These are phyloP conservation scores for Didymella glomerata DNA, from an alignment of 2,329 filamentous ascomycete genomes.

Conservation along the genomic window DNA sequence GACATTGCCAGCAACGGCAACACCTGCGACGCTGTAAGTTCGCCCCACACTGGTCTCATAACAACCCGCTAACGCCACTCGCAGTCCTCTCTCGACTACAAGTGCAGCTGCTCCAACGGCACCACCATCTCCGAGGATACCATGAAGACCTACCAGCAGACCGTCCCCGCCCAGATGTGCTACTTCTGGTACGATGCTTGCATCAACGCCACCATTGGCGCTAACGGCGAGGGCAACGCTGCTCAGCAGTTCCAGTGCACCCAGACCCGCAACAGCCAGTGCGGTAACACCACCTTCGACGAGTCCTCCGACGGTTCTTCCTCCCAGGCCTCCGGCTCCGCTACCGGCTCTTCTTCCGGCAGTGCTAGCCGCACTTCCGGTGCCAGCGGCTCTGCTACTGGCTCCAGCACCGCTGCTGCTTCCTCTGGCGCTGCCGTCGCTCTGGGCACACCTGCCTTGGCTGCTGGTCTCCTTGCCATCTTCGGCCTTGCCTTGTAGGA, in stretches of 20 bases:
- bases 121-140: conserved; percentile 55
- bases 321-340: conserved; percentile 36
- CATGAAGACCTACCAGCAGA: conserved; percentile 61
- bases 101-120: conserved; percentile 66
- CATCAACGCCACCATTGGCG: conserved; percentile 43
- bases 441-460: conserved; percentile 60
- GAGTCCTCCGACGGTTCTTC: conserved; percentile 31
- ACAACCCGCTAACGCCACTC: conserved; percentile 32
- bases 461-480: conserved; percentile 62
- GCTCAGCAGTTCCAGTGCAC: conserved; percentile 57
- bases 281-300: conserved; percentile 59
- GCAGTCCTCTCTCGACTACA: conserved; percentile 62
- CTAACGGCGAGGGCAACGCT: conserved; percentile 43
- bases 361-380: conserved; percentile 27
- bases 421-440: conserved; percentile 55
- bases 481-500: conserved; percentile 67
- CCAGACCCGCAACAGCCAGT: conserved; percentile 52
- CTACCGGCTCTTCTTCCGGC: conserved; percentile 39
- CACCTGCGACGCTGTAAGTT: conserved; percentile 65
- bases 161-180: conserved; percentile 69
- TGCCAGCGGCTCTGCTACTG: conserved; percentile 32
- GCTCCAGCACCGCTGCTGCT: conserved; percentile 40
- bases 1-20: conserved; percentile 57
- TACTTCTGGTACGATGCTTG: conserved; percentile 58
- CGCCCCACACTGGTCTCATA: no score